Evolutionary conservation across 345 rosid species (phyloP), one percentile per base, ranked within the genome.

Genomic region (Acer negundo): DNA sequence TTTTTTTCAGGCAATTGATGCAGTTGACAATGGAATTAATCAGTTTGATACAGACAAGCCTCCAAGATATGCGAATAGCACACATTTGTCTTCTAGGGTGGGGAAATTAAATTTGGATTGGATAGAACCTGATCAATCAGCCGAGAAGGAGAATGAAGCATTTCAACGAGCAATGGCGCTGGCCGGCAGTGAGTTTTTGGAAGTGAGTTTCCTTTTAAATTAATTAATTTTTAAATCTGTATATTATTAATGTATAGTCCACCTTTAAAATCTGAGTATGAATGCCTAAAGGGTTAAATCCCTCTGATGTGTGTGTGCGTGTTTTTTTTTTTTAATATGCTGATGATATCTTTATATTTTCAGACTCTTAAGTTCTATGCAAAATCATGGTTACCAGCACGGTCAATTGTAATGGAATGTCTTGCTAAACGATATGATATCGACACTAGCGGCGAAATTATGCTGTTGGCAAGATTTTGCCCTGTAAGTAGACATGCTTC

Each of bases 101-200:
- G 99, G 99, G 74, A 90, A 85, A 81, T 83, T 94, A 28, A 96
- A 94, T 81, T 90, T 89, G 70, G 99, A 94, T 79, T 96, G 98
- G 99, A 88, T 72, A 19, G 97, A 96, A 38, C 97, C 92, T 42
- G 92, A 94, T 84, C 99, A 92, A 82, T 94, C 99, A 58, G 62
- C 91, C 16, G 94, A 90, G 85, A 92, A 85, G 81, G 99, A 96
- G 90, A 91, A 94, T 70, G 92, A 88, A 78, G 97, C 97, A 62
- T 96, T 94, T 79, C 89, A 85, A 64, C 80, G 35, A 82, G 97
- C 95, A 80, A 89, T 96, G 98, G 86, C 83, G 65, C 79, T 94
- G 23, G 90, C 94, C 74, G 99, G 97, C 44, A 85, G 86, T 71
- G 98, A 94, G 86, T 96, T 96, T 78, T 82, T 92, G 28, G 89